phyloP scores from a whole-genome alignment of 2,329 filamentous ascomycete species.

The Phialophora expanda region DNA sequence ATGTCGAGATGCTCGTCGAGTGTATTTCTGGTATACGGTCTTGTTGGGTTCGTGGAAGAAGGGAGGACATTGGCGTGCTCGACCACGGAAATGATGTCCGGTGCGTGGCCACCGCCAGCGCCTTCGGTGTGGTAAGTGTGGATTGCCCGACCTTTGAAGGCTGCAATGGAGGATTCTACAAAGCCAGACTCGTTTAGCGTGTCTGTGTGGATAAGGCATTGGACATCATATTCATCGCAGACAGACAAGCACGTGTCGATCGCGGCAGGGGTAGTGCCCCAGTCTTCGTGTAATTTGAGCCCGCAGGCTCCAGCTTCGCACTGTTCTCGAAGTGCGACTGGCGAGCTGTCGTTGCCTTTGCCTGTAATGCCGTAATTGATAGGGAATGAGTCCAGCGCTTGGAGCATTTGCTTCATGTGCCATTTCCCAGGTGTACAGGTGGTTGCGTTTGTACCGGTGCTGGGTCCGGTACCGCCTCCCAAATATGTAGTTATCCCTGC shows the following conservation, averaged over 20 bases:
- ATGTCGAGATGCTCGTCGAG: constrained; percentile 97
- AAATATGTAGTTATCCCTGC: constrained; percentile 89
- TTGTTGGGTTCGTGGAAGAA: constrained; percentile 87
- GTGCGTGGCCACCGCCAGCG: constrained; percentile 90
- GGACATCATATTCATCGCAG: constrained; percentile 89
- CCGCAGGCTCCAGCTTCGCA: constrained; percentile 83
- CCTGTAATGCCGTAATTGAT: constrained; percentile 90
- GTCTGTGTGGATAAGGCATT: constrained; percentile 94
- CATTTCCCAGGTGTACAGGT: constrained; percentile 88
- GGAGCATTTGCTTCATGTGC: constrained; percentile 86
- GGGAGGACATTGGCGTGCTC: constrained; percentile 88
- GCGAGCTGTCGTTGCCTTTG: constrained; percentile 85
- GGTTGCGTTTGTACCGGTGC: constrained; percentile 86
- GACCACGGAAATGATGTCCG: constrained; percentile 93
- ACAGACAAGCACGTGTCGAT: constrained; percentile 86
- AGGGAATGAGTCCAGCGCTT: constrained; percentile 79
- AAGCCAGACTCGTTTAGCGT: constrained; percentile 98
- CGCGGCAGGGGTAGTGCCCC: constrained; percentile 87
- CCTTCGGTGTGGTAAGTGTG: constrained; percentile 98
- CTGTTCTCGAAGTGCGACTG: constrained; percentile 75
- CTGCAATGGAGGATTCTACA: constrained; percentile 85
- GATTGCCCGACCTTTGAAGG: constrained; percentile 84
- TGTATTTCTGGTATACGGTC: constrained; percentile 89
- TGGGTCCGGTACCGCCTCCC: constrained; percentile 90
- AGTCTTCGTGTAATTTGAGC: constrained; percentile 94